Evolutionary conservation across 2,329 filamentous ascomycete species (phyloP), one percentile per base, ranked within the genome.

Genomic region (Colletotrichum brevisporum): DNA sequence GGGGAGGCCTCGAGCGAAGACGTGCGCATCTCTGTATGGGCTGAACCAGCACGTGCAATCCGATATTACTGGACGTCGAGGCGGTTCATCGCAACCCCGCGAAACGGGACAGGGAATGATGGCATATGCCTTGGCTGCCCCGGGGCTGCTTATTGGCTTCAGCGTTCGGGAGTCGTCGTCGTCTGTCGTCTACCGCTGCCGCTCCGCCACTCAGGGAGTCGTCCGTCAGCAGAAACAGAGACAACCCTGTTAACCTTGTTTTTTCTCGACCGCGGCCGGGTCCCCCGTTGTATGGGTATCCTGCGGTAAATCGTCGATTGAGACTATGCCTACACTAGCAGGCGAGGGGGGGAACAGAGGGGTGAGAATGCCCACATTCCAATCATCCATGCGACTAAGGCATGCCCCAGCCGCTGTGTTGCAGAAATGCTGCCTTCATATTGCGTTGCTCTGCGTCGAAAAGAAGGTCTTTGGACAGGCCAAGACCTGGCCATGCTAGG

Each of bases 371-470:
- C 52, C 60, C 63, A 21, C 64, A 67, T 63, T 67, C 67, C 67
- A 70, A 68, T 70, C 67, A 67, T 52, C 57, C 63, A 57, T 67
- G 64, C 63, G 47, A 45, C 63, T 63, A 68, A 59, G 39, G 66
- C 61, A 66, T 57, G 48, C 39, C 66, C 66, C 66, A 69, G 61
- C 66, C 61, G 54, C 66, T 54, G 48, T 41, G 56, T 41, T 68
- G 65, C 65, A 68, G 65, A 54, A 62, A 54, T 65, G 66, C 41
- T 68, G 65, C 54, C 54, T 45, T 41, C 61, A 68, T 68, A 48
- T 68, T 65, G 65, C 61, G 61, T 68, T 64, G 61, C 48, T 68
- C 53, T 56, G 61, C 62, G 59, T 24, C n/a, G 16, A 51, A 51
- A 60, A 51, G 43, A 53, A 45, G 41, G 27, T 39, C 39, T 12